Conservation (phyloP, 305 asterid species). For the Fraxinus xanthoxyloides region DNA sequence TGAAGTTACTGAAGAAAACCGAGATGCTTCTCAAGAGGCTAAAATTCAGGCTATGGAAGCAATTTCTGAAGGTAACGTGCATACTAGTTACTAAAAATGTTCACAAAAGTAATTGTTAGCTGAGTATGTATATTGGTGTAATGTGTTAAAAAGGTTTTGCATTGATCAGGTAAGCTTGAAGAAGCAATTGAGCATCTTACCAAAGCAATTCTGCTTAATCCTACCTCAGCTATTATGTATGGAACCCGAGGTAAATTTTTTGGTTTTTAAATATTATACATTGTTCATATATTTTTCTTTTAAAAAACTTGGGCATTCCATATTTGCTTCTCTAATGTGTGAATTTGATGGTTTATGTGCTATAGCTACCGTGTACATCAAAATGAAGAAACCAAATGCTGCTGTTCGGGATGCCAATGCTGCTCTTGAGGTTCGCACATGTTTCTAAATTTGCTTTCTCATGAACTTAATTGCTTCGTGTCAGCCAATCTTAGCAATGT, state of each 20-base stretch:
- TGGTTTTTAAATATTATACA: not conserved
- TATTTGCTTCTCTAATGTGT: not conserved
- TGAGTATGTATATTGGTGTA: not conserved
- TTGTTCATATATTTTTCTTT: not conserved
- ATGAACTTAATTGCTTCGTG: not conserved
- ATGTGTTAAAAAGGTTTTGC: not conserved
- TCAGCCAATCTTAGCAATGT: not conserved
- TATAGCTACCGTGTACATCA: slow-evolving; percentile 81
- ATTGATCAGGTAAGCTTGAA: slow-evolving; percentile 65
- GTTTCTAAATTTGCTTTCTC: slow-evolving; percentile 12
- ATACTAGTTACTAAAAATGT: not conserved
- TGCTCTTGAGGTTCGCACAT: slow-evolving; percentile 68
- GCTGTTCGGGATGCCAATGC: slow-evolving; percentile 92
- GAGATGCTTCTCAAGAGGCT: slow-evolving; percentile 92
- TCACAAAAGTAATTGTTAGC: not conserved
- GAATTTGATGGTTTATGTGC: slow-evolving; percentile 18
- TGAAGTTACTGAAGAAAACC: slow-evolving; percentile 82
- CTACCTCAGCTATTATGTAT: slow-evolving; percentile 91
- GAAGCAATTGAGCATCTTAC: slow-evolving; percentile 86
- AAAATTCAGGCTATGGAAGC: slow-evolving; percentile 89
- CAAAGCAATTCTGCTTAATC: slow-evolving; percentile 74
- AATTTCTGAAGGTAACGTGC: slow-evolving; percentile 67
- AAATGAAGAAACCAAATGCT: slow-evolving; percentile 97
- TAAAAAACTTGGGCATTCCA: not conserved
- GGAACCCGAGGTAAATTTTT: slow-evolving; percentile 69